Evolutionary conservation across 2,329 filamentous ascomycete genomes (phyloP), one percentile per base, ranked within the genome.

Genomic region (Phaeophleospora eucalypticola): DNA sequence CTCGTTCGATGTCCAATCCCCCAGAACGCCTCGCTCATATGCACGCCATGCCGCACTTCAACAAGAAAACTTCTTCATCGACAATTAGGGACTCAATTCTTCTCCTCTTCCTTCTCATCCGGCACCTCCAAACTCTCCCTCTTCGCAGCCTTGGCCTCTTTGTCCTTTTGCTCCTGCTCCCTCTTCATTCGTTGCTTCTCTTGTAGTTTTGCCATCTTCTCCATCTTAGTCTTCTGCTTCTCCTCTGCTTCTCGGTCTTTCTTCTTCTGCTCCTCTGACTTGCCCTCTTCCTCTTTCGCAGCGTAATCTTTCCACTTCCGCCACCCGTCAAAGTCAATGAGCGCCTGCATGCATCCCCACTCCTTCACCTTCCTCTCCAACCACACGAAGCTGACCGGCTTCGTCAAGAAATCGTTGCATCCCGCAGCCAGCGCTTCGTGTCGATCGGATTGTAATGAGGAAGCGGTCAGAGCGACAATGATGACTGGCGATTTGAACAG

Each of bases 261-360:
- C n/a, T 54, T 45, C 45, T 60, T 63, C 35, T 64, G 50, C 44
- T 65, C 66, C 16, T 69, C 68, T 8, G 68, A 53, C 49, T 65
- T 66, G 19, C 53, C 58, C n/a, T 53, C 56, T 27, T 61, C 62
- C 33, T 59, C 57, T 38, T 62, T 58, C 9, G 50, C 56, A 49
- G 69, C 70, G 63, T 87, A 91, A 61, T 93, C 87, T 67, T 95
- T 95, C 93, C 93, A 98, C 68, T 89, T 89, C 45, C 90, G 82
- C 93, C 93, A 98, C 52, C 93, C 93, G 66, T 97, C 91, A 65
- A 93, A 97, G 72, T 98, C 93, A 62, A 98, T 97, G 18, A 98
- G 78, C 8, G 93, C 93, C 73, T 97, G 93, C 93, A 98, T 98
- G 73, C 93, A 97, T 46, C 93, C 93, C 93, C 93, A 98, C 75